These are phyloP conservation scores for Pythium chondricola DNA, from an alignment of 352 stramenopile genomes.

Conservation along the genomic window DNA sequence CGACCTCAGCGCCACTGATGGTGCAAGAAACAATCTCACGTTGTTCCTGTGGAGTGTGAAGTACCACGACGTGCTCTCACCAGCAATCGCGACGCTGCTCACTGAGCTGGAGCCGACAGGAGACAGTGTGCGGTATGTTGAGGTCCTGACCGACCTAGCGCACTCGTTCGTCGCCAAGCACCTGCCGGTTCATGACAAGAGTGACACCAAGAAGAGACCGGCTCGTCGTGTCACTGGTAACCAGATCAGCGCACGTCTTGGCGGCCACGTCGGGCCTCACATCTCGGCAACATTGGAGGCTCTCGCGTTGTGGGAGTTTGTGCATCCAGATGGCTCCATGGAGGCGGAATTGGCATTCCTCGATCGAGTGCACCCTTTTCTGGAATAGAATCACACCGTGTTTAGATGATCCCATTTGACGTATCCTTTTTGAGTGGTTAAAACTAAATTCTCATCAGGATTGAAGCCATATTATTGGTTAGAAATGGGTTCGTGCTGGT, in stretches of 20 bases:
- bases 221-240: constrained; percentile 43
- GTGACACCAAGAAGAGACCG: constrained; percentile 12
- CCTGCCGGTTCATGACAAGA: too few relatives aligned
- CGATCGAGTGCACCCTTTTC: constrained; percentile 11
- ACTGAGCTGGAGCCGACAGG: constrained; percentile 15
- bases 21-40: constrained; percentile 32
- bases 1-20: background rate
- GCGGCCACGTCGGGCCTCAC: constrained; percentile 21
- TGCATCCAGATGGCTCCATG: constrained; percentile 19
- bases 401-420: constrained; percentile 1
- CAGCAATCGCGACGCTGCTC: constrained; percentile 45
- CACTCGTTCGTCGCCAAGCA: too few relatives aligned
- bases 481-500: background rate
- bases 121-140: constrained; percentile 22
- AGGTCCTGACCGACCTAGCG: constrained; percentile 27
- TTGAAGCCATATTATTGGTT: background rate
- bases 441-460: too few relatives aligned
- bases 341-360: constrained; percentile 18
- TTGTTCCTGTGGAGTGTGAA: constrained; percentile 64
- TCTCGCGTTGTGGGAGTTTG: constrained; percentile 49
- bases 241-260: constrained; percentile 33
- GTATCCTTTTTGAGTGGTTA: background rate
- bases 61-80: constrained; percentile 48
- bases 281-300: constrained; percentile 50
- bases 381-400: constrained; percentile 12